Evolutionary conservation across 495 filamentous ascomycete species (phyloP).

Genomic region (Penicillium malachiteum): DNA sequence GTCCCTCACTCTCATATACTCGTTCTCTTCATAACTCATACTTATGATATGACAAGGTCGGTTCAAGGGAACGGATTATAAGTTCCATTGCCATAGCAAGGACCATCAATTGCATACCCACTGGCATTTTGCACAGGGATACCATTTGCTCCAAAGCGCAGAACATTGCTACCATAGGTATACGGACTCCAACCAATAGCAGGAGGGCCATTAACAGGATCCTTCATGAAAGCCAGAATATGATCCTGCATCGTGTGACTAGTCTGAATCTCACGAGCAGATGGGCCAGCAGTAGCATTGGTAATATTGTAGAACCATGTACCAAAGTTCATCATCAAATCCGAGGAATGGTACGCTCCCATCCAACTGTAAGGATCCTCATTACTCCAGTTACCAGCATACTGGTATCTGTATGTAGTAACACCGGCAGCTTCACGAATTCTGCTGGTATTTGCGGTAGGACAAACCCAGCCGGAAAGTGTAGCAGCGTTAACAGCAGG

Average conservation of each 20-base stretch:
- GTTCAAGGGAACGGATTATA: neutral
- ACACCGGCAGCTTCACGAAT: constrained; percentile 13
- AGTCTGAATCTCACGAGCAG: constrained; percentile 32
- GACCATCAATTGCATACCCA: constrained; percentile 27
- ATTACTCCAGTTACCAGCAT: constrained; percentile 48
- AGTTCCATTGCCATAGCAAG: constrained; percentile 20
- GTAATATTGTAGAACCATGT: constrained; percentile 20
- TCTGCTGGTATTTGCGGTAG: constrained; percentile 11
- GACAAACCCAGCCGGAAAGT: constrained; percentile 8
- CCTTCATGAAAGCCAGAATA: constrained; percentile 41
- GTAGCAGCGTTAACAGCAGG: neutral
- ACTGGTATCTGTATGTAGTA: constrained; percentile 42
- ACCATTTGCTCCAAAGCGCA: constrained; percentile 31
- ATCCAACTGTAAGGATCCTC: constrained; percentile 36
- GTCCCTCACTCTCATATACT: no score
- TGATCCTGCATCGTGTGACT: constrained; percentile 45
- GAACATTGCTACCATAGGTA: constrained; percentile 25
- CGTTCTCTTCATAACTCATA: no score
- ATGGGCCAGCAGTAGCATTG: constrained; percentile 13
- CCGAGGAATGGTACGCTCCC: constrained; percentile 44
- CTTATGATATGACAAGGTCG: neutral
- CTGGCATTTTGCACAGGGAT: constrained; percentile 24
- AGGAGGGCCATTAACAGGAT: constrained; percentile 34
- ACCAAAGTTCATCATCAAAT: constrained; percentile 46
- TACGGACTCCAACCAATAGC: constrained; percentile 25